Base-by-base conservation (phyloP, 345 rosid species). In the Aquilaria malaccensis region DNA sequence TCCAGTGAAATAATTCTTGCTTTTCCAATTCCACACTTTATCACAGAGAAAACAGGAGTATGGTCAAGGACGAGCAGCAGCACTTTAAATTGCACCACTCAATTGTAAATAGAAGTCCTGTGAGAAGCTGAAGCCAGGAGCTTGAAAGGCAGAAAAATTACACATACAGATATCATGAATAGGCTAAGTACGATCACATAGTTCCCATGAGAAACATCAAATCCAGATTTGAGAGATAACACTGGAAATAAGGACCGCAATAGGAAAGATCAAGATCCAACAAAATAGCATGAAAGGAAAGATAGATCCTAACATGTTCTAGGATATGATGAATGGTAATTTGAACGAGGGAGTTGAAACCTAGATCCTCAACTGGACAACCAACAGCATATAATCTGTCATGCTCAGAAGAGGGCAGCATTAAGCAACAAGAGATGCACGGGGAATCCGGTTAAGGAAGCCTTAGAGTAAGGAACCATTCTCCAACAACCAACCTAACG, bases 251-350 rank as follows among this genome's bases (percentile, higher is more conserved):
- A 31, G 73, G 68, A 65, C 67, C 77, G 67, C 33, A 72, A 59
- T 63, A 70, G 58, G 74, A 53, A 62, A 59, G 63, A 80, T 76
- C 11, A 66, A 69, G 79, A 67, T 31, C 61, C 22, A 66, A 58
- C 55, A 68, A 60, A 73, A 75, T 63, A 77, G 68, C 62, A 69
- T 10, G 71, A 64, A 66, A 71, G 77, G 84, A 77, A 74, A 63
- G 85, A 74, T 68, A 72, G 82, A 73, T 76, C 85, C 83, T 80
- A 77, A 55, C 29, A 68, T 57, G 65, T 65, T 80, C 76, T 74
- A 75, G 64, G 85, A 76, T 70, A 70, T 62, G 75, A 73, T 52
- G 55, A 69, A 68, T 73, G 66, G 66, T 49, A 46, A 72, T 58
- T 68, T 48, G 66, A 55, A 65, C 67, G 61, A 61, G 47, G 70